phyloP scores from a whole-genome alignment of 1,284 basidiomycete genomes.

The Stereum hirsutum region DNA sequence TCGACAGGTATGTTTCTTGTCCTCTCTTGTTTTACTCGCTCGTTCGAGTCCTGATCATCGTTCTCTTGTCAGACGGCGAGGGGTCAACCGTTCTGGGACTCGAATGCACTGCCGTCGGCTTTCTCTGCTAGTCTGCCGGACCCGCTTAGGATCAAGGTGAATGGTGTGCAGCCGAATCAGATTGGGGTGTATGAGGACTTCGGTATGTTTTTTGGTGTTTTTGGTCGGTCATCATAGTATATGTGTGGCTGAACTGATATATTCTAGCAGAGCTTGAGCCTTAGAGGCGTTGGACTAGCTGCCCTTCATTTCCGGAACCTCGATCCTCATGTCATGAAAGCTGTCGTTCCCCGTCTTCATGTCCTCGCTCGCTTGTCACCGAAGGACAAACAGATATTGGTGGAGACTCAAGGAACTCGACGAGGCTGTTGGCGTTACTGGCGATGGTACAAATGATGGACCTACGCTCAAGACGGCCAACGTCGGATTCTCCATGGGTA shows the following conservation, averaged over 20 bases:
- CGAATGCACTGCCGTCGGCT: slow-evolving; percentile 59
- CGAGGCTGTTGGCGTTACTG: slow-evolving; percentile 94
- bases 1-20: slow-evolving; percentile 49
- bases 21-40: background rate
- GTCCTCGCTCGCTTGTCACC: slow-evolving; percentile 94
- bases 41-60: background rate
- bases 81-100: slow-evolving; percentile 84
- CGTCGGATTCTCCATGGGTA: slow-evolving; percentile 97
- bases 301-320: slow-evolving; percentile 74
- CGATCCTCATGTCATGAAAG: slow-evolving; percentile 43
- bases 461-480: slow-evolving; percentile 93
- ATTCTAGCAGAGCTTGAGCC: too few species aligned
- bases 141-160: slow-evolving; percentile 78
- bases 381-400: slow-evolving; percentile 92
- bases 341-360: slow-evolving; percentile 63
- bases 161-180: slow-evolving; percentile 79
- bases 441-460: slow-evolving; percentile 97
- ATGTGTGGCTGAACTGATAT: too few species aligned
- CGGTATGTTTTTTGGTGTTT: too few species aligned
- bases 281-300: slow-evolving; percentile 95
- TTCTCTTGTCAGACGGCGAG: slow-evolving; percentile 40
- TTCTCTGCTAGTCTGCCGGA: slow-evolving; percentile 84
- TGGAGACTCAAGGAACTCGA: slow-evolving; percentile 86
- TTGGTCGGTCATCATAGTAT: too few species aligned
- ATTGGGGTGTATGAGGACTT: slow-evolving; percentile 95